Conservation (phyloP, 192 early-diverging fungal genomes). For the Lunasporangiospora selenospora region DNA sequence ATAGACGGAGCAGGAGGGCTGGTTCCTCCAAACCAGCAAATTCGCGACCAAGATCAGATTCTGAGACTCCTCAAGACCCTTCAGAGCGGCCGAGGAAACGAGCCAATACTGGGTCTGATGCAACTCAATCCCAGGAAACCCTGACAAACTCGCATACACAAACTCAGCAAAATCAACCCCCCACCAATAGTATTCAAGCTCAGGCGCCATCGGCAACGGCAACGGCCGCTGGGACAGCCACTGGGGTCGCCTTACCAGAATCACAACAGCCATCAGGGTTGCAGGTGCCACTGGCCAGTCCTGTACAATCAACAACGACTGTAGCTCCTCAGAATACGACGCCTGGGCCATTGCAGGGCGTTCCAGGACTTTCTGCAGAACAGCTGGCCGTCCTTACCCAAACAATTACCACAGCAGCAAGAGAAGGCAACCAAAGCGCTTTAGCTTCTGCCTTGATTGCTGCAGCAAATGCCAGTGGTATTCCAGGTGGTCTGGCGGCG, state of each 20-base stretch:
- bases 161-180: too few relatives aligned
- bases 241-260: not conserved
- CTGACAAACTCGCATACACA: too few relatives aligned
- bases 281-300: not conserved
- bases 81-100: slow-evolving; percentile 34
- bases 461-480: slow-evolving; percentile 34
- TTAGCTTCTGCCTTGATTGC: slow-evolving; percentile 33
- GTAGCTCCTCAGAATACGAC: not conserved
- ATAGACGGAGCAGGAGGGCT: slow-evolving; percentile 57
- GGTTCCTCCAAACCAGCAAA: slow-evolving; percentile 22
- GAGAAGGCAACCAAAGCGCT: slow-evolving; percentile 25
- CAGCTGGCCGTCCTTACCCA: slow-evolving; percentile 30
- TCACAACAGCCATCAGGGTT: not conserved
- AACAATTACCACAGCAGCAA: slow-evolving; percentile 30
- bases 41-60: slow-evolving; percentile 20
- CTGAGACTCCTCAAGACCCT: slow-evolving; percentile 27
- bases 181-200: too few relatives aligned
- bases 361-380: slow-evolving; percentile 17
- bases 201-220: too few relatives aligned
- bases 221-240: not conserved
- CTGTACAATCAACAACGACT: not conserved
- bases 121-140: not conserved
- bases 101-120: slow-evolving; percentile 23
- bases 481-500: slow-evolving; percentile 31
- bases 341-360: slow-evolving; percentile 1